Conservation (phyloP, 2,329 filamentous ascomycete genomes). For the Tolypocladium guangdongense region DNA sequence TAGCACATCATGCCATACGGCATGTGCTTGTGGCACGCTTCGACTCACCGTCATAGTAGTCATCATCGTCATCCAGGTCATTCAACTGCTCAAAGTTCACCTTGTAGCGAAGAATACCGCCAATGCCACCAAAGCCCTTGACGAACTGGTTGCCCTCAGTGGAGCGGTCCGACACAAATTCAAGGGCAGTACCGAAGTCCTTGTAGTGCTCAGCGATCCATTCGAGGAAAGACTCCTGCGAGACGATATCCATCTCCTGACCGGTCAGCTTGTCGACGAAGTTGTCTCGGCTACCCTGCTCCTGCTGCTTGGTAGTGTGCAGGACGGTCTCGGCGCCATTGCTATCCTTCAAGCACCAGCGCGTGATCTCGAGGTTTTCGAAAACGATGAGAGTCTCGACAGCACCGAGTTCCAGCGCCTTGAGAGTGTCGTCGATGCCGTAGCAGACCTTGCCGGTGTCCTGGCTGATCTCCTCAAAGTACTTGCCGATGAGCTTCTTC, state of each 20-base stretch:
- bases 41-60: slow-evolving; percentile 65
- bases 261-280: slow-evolving; percentile 96
- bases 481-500: slow-evolving; percentile 98
- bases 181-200: slow-evolving; percentile 88
- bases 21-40: slow-evolving; percentile 38
- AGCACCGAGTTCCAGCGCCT: slow-evolving; percentile 90
- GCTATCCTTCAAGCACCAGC: slow-evolving; percentile 79
- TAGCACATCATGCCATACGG: background rate
- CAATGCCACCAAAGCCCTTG: slow-evolving; percentile 98
- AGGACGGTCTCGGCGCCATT: slow-evolving; percentile 62
- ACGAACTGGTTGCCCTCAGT: slow-evolving; percentile 99
- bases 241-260: slow-evolving; percentile 90
- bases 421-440: slow-evolving; percentile 93
- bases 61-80: slow-evolving; percentile 87
- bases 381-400: slow-evolving; percentile 93
- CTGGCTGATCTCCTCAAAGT: slow-evolving; percentile 98
- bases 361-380: slow-evolving; percentile 91
- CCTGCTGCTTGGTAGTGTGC: slow-evolving; percentile 74
- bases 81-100: slow-evolving; percentile 99
- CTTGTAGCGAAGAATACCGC: slow-evolving; percentile 95
- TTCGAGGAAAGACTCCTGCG: slow-evolving; percentile 90
- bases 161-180: slow-evolving; percentile 95
- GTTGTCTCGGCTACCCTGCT: slow-evolving; percentile 60
- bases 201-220: slow-evolving; percentile 99
- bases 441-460: slow-evolving; percentile 97